Evolutionary conservation across 2,329 filamentous ascomycete genomes (phyloP).

Genomic region (Hirsutella rhossiliensis): DNA sequence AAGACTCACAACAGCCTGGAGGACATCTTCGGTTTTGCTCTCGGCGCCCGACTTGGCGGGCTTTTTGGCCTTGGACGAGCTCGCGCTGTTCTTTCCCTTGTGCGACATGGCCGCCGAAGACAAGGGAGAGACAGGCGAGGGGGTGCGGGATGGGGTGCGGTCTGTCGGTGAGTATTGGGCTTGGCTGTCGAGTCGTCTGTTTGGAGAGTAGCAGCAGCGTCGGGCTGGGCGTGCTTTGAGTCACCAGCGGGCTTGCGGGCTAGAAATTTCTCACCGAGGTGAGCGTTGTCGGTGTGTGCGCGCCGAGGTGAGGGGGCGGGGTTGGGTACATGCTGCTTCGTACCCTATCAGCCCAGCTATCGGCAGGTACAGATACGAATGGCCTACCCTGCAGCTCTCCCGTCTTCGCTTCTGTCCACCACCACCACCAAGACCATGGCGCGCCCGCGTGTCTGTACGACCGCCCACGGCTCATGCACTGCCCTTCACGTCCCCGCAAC

Average conservation of each 20-base stretch:
- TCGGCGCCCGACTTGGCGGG: constrained; percentile 37
- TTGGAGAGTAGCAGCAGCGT: constrained; percentile 7
- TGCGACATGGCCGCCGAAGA: constrained; percentile 27
- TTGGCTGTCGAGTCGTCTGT: not conserved
- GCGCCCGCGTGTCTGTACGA: no score
- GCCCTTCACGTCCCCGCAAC: no score
- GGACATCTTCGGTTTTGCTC: constrained; percentile 43
- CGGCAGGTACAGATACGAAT: no score
- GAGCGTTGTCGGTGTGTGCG: constrained; percentile 7
- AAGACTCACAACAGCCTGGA: constrained; percentile 42
- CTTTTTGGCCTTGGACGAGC: constrained; percentile 39
- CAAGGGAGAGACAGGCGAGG: not conserved
- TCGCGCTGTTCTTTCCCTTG: constrained; percentile 26
- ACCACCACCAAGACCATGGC: no score
- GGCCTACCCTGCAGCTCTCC: no score
- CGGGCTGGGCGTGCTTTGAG: constrained; percentile 11
- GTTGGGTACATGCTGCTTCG: no score
- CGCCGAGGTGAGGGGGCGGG: not conserved
- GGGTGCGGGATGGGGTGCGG: not conserved
- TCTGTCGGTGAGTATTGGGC: not conserved
- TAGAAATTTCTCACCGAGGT: constrained; percentile 16
- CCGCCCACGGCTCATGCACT: no score
- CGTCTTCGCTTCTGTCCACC: no score
- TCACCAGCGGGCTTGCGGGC: constrained; percentile 14
- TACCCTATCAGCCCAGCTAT: no score